Percentiles rank a stretch among this genome's conserved stretches.
These are phyloP conservation scores for Pseudotulostoma volvatum DNA, from an alignment of 495 filamentous ascomycete species.

Conservation along the genomic window DNA sequence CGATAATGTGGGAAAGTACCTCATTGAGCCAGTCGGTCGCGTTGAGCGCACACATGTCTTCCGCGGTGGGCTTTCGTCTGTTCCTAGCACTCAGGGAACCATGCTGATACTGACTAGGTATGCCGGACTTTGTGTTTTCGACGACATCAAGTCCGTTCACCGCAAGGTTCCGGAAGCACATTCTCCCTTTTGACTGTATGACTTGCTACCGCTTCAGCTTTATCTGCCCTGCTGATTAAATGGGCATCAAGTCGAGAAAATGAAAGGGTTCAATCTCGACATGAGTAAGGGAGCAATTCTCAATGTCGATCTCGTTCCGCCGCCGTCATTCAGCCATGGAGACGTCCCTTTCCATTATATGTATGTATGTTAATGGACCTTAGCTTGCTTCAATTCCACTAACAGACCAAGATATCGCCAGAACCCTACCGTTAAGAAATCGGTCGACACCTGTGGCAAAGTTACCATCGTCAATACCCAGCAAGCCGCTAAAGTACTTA, in stretches of 20 bases:
- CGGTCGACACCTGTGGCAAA: conserved; percentile 33
- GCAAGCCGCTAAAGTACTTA: conserved; percentile 30
- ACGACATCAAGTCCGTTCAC: conserved; percentile 45
- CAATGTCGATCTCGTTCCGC: conserved; percentile 59
- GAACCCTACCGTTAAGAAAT: conserved; percentile 39
- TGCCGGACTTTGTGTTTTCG: conserved; percentile 67
- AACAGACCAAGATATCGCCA: conserved; percentile 32
- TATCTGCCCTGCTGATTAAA: neutral
- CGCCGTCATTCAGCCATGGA: conserved; percentile 54
- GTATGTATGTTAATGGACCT: conserved; percentile 13
- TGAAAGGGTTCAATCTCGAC: conserved; percentile 60
- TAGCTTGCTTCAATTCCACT: neutral
- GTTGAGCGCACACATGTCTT: conserved; percentile 76
- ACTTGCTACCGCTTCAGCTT: neutral
- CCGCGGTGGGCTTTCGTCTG: conserved; percentile 34
- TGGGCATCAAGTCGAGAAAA: conserved; percentile 34
- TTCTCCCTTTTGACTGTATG: conserved; percentile 49
- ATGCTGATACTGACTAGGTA: conserved; percentile 13
- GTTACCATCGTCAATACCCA: conserved; percentile 37
- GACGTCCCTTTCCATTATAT: conserved; percentile 50
- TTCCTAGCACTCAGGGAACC: neutral
- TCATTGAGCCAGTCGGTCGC: conserved; percentile 51
- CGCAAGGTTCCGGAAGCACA: conserved; percentile 42
- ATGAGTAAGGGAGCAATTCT: conserved; percentile 39
- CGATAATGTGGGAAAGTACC: conserved; percentile 55